Conservation (phyloP, 495 filamentous ascomycete species). For the Letharia columbiana region DNA sequence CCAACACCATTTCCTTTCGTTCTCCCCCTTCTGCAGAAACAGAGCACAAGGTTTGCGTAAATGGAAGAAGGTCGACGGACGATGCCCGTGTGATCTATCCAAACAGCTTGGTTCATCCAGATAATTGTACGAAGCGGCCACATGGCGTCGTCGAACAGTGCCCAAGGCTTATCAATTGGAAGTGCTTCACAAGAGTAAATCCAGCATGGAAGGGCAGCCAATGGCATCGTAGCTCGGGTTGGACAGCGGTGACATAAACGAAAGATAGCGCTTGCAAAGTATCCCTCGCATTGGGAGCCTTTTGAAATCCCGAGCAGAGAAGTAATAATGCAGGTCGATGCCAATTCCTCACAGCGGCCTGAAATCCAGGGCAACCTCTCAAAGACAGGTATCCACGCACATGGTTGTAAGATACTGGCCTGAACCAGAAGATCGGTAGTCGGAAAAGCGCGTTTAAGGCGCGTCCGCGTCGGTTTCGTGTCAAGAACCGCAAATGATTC, state of each 20-base stretch:
- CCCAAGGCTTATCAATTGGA: background rate
- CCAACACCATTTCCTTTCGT: background rate
- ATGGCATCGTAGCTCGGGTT: background rate
- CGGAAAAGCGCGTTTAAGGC: background rate
- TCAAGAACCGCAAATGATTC: background rate
- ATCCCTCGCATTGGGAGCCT: background rate
- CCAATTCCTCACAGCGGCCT: background rate
- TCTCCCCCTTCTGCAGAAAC: background rate
- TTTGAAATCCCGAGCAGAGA: background rate
- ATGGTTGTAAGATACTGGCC: constrained; percentile 9
- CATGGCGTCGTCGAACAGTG: background rate
- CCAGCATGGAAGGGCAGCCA: constrained; percentile 7
- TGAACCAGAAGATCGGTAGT: background rate
- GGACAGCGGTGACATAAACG: background rate
- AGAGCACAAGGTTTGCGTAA: background rate
- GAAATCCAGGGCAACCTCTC: constrained; percentile 6
- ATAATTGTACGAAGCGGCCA: background rate
- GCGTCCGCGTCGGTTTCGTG: constrained; percentile 5
- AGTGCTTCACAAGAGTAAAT: background rate
- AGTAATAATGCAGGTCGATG: background rate
- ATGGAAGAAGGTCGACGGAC: background rate
- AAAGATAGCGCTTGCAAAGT: background rate
- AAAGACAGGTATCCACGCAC: constrained; percentile 1
- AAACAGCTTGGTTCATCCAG: background rate
- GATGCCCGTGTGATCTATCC: background rate